Evolutionary conservation across 768 basidiomycete species (phyloP).

Genomic region (Filobasidium wieringae): DNA sequence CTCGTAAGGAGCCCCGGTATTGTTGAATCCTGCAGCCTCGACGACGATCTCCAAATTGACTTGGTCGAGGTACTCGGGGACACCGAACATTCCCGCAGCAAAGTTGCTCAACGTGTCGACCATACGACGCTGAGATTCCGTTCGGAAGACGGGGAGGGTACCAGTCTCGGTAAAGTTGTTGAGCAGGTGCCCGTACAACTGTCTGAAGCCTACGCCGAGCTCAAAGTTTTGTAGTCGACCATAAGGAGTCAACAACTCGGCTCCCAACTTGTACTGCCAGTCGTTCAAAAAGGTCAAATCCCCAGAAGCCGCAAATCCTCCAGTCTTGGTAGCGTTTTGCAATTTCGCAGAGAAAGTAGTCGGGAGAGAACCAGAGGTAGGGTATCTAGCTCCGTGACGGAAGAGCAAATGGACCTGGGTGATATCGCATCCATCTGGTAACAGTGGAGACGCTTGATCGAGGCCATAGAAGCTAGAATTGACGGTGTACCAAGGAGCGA

Average conservation of each 20-base stretch:
- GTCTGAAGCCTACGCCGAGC: constrained; percentile 26
- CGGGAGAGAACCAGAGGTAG: constrained; percentile 29
- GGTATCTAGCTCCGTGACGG: constrained; percentile 36
- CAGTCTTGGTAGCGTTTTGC: constrained; percentile 21
- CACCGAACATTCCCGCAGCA: constrained; percentile 48
- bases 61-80: constrained; percentile 43
- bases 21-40: constrained; percentile 31
- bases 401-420: constrained; percentile 27
- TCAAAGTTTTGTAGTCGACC: constrained; percentile 35
- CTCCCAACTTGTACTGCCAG: constrained; percentile 32
- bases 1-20: constrained; percentile 34
- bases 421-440: constrained; percentile 31
- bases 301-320: constrained; percentile 17
- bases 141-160: constrained; percentile 47
- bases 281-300: constrained; percentile 26
- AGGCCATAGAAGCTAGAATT: constrained; percentile 31
- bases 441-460: constrained; percentile 23
- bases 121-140: constrained; percentile 49
- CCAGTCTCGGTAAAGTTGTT: constrained; percentile 30
- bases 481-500: constrained; percentile 34
- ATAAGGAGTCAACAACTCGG: constrained; percentile 28
- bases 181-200: constrained; percentile 26
- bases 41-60: constrained; percentile 34
- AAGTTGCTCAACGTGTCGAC: constrained; percentile 48
- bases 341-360: constrained; percentile 26